phyloP scores from a whole-genome alignment of 257 asterid species.

The Solanum sejunctum region DNA sequence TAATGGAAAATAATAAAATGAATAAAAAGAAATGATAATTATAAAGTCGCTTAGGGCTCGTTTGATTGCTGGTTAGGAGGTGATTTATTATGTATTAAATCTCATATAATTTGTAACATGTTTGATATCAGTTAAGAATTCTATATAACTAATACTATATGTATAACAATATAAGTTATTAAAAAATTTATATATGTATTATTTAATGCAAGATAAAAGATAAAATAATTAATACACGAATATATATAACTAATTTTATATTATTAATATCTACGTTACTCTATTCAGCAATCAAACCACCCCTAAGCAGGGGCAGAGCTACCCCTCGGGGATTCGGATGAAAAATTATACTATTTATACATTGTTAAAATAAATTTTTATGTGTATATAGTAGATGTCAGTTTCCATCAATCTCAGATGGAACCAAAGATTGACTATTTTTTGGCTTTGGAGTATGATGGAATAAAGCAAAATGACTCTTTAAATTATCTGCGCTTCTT shows the following conservation, averaged over 20 bases:
- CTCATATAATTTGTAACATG: neutral
- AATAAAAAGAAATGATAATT: too few relatives aligned
- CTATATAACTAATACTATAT: neutral
- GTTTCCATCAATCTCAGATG: too few relatives aligned
- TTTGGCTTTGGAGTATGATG: too few relatives aligned
- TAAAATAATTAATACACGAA: neutral
- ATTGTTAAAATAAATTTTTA: too few relatives aligned
- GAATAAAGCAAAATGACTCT: too few relatives aligned
- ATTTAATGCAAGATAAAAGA: neutral
- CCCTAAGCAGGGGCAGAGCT: neutral
- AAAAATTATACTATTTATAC: too few relatives aligned
- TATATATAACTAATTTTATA: too few relatives aligned
- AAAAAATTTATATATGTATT: neutral
- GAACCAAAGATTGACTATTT: too few relatives aligned
- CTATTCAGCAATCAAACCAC: neutral
- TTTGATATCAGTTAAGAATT: neutral
- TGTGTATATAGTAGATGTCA: too few relatives aligned
- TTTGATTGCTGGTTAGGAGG: neutral
- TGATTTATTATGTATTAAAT: neutral
- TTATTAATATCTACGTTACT: neutral
- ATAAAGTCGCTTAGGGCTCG: neutral
- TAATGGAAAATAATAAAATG: neutral
- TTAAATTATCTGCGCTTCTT: too few relatives aligned
- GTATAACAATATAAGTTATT: neutral
- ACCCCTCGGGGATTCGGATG: too few relatives aligned